A percentile compares a stretch with the other conserved stretches of the same genome.
phyloP scores from a whole-genome alignment of 768 basidiomycete genomes.

The Kwoniella sp. region DNA sequence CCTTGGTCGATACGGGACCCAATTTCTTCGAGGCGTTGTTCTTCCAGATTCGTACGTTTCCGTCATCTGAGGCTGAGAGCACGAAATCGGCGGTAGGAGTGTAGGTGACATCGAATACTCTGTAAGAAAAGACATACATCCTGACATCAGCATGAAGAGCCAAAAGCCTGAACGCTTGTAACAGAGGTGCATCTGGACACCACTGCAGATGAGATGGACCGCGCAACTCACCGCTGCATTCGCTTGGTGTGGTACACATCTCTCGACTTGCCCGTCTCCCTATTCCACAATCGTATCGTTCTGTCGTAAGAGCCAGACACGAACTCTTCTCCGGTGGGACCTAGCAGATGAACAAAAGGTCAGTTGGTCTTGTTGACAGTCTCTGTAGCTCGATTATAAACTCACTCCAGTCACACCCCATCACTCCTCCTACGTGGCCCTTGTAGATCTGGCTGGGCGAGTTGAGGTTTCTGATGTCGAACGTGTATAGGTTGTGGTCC shows the following conservation, averaged over 20 bases:
- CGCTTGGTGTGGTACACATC: constrained; percentile 98
- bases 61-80: constrained; percentile 87
- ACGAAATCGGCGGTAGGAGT: constrained; percentile 90
- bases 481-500: constrained; percentile 97
- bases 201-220: background rate
- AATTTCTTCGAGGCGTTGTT: constrained; percentile 88
- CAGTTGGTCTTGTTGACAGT: background rate
- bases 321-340: constrained; percentile 89
- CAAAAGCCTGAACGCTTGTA: background rate
- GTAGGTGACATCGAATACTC: constrained; percentile 85
- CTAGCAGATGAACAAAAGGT: constrained; percentile 16
- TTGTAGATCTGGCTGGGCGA: constrained; percentile 92
- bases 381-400: background rate
- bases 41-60: constrained; percentile 94
- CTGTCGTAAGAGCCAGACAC: constrained; percentile 97
- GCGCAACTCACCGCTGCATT: constrained; percentile 79
- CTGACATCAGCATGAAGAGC: constrained; percentile 11
- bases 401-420: constrained; percentile 90
- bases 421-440: constrained; percentile 93
- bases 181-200: background rate
- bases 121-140: constrained; percentile 46
- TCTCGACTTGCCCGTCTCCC: constrained; percentile 74
- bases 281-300: constrained; percentile 89
- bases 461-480: constrained; percentile 83
- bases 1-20: constrained; percentile 84